Evolutionary conservation across 108 stramenopile species (phyloP).

Genomic region (Skeletonema menzelii): DNA sequence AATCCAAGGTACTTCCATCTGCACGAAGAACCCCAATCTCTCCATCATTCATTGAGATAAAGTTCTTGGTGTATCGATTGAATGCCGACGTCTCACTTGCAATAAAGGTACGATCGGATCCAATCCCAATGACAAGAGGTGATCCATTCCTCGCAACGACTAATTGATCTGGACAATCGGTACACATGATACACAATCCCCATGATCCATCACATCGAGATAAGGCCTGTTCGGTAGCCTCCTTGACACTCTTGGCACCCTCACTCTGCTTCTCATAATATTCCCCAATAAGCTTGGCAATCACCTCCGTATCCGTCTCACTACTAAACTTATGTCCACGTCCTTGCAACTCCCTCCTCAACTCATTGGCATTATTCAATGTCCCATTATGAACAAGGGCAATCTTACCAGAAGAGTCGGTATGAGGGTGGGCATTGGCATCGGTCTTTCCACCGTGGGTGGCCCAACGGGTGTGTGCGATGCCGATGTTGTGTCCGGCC

Average conservation of each 20-base stretch:
- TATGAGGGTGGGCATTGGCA: conserved; percentile 98
- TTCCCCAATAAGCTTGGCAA: conserved; percentile 95
- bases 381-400: conserved; percentile 99
- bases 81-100: conserved; percentile 98
- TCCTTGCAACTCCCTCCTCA: conserved; percentile 81
- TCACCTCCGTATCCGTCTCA: conserved; percentile 99
- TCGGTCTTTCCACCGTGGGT: conserved; percentile 99
- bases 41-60: conserved; percentile 98
- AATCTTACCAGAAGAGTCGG: conserved; percentile 90
- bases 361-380: conserved; percentile 93
- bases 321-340: conserved; percentile 86
- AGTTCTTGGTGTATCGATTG: conserved; percentile 97
- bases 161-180: conserved; percentile 70
- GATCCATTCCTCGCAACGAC: conserved; percentile 94
- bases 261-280: conserved; percentile 51
- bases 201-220: conserved; percentile 81
- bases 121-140: conserved; percentile 96
- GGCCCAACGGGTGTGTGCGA: conserved; percentile 99
- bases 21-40: conserved; percentile 95
- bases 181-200: conserved; percentile 78
- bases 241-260: conserved; percentile 50
- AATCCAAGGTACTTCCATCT: conserved; percentile 90
- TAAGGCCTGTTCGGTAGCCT: conserved; percentile 87
- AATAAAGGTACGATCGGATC: conserved; percentile 91
- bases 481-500: conserved; percentile 83